Evolutionary conservation across 2,329 filamentous ascomycete genomes (phyloP).

Genomic region (Sordariomycetes sp.): DNA sequence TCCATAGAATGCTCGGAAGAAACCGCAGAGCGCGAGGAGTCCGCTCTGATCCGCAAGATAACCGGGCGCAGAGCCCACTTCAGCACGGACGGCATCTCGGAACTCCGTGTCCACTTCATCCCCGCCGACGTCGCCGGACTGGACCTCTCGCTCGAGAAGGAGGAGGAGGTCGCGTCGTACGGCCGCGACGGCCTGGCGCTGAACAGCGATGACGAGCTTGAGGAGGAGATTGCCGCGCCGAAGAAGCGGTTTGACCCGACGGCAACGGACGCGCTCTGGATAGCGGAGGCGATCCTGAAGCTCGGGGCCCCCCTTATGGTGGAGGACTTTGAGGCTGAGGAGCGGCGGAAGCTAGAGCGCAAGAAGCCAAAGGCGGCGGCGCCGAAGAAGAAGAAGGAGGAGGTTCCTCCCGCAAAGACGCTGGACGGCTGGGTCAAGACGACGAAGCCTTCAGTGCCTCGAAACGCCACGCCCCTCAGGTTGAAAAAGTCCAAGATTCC

Average conservation of each 20-base stretch:
- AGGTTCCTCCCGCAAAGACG: neutral
- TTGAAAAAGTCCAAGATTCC: neutral
- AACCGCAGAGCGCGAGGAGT: conserved; percentile 29
- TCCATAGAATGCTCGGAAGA: conserved; percentile 4
- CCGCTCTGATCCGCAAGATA: conserved; percentile 52
- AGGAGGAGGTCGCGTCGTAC: conserved; percentile 44
- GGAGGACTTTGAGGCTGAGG: conserved; percentile 13
- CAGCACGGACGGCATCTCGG: conserved; percentile 63
- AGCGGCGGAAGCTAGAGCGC: conserved; percentile 14
- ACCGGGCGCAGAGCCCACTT: conserved; percentile 58
- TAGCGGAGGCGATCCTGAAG: conserved; percentile 19
- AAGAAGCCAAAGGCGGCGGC: neutral
- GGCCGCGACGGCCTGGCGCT: conserved; percentile 45
- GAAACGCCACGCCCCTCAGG: neutral
- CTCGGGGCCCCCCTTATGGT: conserved; percentile 10
- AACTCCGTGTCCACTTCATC: conserved; percentile 68
- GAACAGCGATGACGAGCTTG: conserved; percentile 57
- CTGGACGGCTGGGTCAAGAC: conserved; percentile 1
- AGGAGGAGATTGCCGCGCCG: conserved; percentile 11
- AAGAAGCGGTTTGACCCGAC: conserved; percentile 52
- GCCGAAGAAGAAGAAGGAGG: neutral
- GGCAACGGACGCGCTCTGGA: conserved; percentile 39
- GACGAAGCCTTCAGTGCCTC: neutral
- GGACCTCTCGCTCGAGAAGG: conserved; percentile 57
- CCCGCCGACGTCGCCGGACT: conserved; percentile 70